Evolutionary conservation across 306 rosid genomes (phyloP), one percentile per base, ranked within the genome.

Genomic region (Cucumis melo): DNA sequence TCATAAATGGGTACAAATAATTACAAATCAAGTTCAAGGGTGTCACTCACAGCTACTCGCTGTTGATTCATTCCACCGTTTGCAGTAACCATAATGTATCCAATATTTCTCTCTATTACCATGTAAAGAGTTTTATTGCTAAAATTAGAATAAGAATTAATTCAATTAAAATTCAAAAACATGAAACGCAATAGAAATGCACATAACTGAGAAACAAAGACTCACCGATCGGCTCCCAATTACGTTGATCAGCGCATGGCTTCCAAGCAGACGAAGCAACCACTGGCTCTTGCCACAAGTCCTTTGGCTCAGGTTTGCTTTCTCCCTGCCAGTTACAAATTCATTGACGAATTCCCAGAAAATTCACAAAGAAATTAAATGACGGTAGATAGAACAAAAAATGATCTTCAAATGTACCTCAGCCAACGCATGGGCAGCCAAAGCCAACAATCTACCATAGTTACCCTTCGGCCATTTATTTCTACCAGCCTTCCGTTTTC

Each of bases 11-110:
- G 57, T 5, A 70, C 23, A 70, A 73, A 73, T 10, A 54, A 53
- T 38, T 17, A 53, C 13, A 48, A 86, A 46, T 64, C 24, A 23
- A 39, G 21, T 23, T 70, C 13, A 20, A 70, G 71, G 79, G 78
- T 60, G 84, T 78, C 78, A 89, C 99, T 91, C 83, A 92, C 99
- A 68, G 92, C 99, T 46, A 94, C 97, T 54, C 99, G 85, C 77
- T 92, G 99, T 83, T 94, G 99, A 85, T 94, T 94, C 82, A 92
- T 90, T 83, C 97, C 99, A 82, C 99, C 99, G 59, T 94, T 94
- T 80, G 97, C 99, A 76, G 97, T 94, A 81, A 92, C 86, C 90
- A 94, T 46, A 78, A 94, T 82, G 87, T 90, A 90, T 80, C 97
- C 97, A 83, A 89, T 90, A 24, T 80, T 89, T 73, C 97, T 93